Base-by-base conservation (phyloP, 345 rosid genomes). In the Rhizophora mangle region DNA sequence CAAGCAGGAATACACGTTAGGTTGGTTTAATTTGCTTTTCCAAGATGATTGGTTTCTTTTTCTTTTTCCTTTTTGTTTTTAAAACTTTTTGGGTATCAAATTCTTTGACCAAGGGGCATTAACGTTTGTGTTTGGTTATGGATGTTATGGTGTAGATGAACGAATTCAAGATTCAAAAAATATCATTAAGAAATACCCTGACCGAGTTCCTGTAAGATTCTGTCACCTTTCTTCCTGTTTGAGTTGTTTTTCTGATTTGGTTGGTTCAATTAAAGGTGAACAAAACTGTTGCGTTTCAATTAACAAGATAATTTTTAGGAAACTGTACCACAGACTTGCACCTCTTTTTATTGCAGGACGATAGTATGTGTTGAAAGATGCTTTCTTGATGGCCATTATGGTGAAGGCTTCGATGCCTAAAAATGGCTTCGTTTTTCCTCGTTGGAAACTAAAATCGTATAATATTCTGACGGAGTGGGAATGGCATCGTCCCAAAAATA, bases 161-260 rank as follows among this genome's bases (percentile, higher is more conserved):
- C 63, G 93, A 59, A 49, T 85, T 19, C 82, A 84, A n/a, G 96
- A 90, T 32, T 86, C 96, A 10, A 82, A 63, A 36, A 69, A 65
- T 69, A 88, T 89, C 61, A 56, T 74, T 39, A 70, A 73, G 27
- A 90, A 89, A 80, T 85, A 90, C 59, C 87, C 91, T 22, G 88
- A 85, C 67, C 76, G 96, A 73, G 82, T 87, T 76, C 96, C 96
- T 32, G 93, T 90, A 64, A 81, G 87, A 34, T 72, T 53, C 26
- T 32, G 6, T 30, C 59, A 27, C 32, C 30, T 7, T 54, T 55
- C 18, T 32, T 65, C 2, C 1, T 49, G 0, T 61, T 62, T 20
- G 32, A 3, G 6, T 68, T 9, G 6, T 27, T 56, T 15, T 61
- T 13, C 49, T 43, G 15, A 43, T 43, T 43, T 13, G 18, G 5